These are phyloP conservation scores for Globisporangium yorkense DNA, from an alignment of 352 stramenopile genomes.

Conservation along the genomic window DNA sequence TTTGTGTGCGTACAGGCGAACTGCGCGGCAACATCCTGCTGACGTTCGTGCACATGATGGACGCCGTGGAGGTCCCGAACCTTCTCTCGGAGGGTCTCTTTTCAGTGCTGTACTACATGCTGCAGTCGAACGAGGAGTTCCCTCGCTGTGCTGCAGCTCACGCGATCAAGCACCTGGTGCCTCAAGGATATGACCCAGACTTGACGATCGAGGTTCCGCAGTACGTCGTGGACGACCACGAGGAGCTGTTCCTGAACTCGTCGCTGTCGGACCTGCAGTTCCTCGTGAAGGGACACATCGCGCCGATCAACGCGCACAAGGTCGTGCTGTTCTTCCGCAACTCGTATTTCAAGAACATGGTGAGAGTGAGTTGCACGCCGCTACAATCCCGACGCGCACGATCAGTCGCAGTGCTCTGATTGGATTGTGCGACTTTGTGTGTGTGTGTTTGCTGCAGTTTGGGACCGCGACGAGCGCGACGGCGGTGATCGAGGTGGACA, in stretches of 20 bases:
- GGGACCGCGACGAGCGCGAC: slow-evolving; percentile 74
- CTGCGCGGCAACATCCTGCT: slow-evolving; percentile 82
- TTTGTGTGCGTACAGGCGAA: slow-evolving; percentile 30
- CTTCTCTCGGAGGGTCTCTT: slow-evolving; percentile 76
- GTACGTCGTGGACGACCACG: slow-evolving; percentile 84
- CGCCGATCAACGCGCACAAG: slow-evolving; percentile 84
- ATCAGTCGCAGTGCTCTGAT: slow-evolving; percentile 7
- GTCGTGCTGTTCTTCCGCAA: slow-evolving; percentile 88
- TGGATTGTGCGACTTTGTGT: slow-evolving; percentile 8
- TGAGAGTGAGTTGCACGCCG: slow-evolving; percentile 64
- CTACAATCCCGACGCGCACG: slow-evolving; percentile 1
- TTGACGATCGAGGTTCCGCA: slow-evolving; percentile 70
- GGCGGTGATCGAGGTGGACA: slow-evolving; percentile 84
- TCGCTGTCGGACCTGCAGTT: slow-evolving; percentile 84
- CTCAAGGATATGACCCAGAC: slow-evolving; percentile 60
- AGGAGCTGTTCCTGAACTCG: slow-evolving; percentile 81
- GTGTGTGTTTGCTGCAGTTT: slow-evolving; percentile 41
- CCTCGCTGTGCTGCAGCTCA: slow-evolving; percentile 73
- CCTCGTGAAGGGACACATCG: slow-evolving; percentile 81
- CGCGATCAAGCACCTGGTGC: slow-evolving; percentile 84
- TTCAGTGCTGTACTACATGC: slow-evolving; percentile 73
- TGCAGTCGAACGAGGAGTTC: slow-evolving; percentile 73
- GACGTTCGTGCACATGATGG: slow-evolving; percentile 89
- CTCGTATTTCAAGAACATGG: slow-evolving; percentile 90
- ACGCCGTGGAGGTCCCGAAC: slow-evolving; percentile 57